A percentile compares a stretch with the other conserved stretches of the same genome.
phyloP scores from a whole-genome alignment of 805 yeast genomes.

The Zygosaccharomyces lentus region DNA sequence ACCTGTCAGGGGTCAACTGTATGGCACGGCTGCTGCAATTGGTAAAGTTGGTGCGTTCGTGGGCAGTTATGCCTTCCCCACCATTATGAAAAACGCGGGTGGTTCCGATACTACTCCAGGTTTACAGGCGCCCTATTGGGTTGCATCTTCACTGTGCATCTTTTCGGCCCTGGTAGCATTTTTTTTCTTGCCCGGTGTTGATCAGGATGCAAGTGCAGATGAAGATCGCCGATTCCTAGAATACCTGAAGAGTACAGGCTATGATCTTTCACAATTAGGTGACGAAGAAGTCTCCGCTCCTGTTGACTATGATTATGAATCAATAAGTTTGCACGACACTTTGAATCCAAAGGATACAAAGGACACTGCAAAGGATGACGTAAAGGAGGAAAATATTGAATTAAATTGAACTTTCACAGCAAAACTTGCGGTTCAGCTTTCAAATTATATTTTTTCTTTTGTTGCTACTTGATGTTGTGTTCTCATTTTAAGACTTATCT shows the following conservation, averaged over 20 bases:
- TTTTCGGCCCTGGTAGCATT: constrained; percentile 43
- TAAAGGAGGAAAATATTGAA: constrained; percentile 8
- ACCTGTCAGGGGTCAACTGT: constrained; percentile 69
- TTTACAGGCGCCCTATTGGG: constrained; percentile 43
- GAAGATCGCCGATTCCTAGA: constrained; percentile 67
- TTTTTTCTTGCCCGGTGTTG: constrained; percentile 67
- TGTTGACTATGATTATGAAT: constrained; percentile 1
- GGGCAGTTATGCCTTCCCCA: constrained; percentile 69
- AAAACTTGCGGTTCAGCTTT: no score
- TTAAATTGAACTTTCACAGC: background rate
- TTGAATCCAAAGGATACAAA: constrained; percentile 2
- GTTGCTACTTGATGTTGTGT: no score
- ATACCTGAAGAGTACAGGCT: constrained; percentile 62
- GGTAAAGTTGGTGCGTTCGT: constrained; percentile 86
- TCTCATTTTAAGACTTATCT: no score
- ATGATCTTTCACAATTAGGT: constrained; percentile 42
- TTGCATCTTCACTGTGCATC: background rate
- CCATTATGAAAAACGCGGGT: constrained; percentile 53
- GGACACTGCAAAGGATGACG: constrained; percentile 3
- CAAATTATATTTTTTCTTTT: no score
- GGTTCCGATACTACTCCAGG: constrained; percentile 50
- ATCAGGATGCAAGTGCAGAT: constrained; percentile 68
- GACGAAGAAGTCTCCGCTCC: background rate
- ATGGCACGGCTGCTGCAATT: constrained; percentile 72
- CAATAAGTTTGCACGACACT: constrained; percentile 1